Evolutionary conservation across 164 flowering plant species (phyloP), one percentile per base, ranked within the genome.

Genomic region (Magnolia kwangsiensis): DNA sequence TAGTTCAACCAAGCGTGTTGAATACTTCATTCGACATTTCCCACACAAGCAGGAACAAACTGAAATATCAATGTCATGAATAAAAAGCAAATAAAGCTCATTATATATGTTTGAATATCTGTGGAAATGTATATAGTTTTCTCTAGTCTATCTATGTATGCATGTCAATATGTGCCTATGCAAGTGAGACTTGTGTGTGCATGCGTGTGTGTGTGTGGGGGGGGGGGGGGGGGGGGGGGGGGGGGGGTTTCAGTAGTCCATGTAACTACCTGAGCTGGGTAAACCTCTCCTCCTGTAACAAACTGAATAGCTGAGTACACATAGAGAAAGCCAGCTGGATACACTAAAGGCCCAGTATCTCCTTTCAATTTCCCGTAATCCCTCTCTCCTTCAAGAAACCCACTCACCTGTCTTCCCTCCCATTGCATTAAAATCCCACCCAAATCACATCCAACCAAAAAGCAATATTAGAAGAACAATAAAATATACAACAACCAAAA

Each of bases 311-410:
- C 92, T 74, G 99, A 89, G 80, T 95, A 92, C 49, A 93, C 79
- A 82, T 95, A 95, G 27, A 95, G 90, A 85, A 93, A 94, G 0
- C 99, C 99, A 80, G 99, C 97, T 51, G 99, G 98, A 81, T 96
- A 96, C 1, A 96, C 99, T 72, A 92, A 81, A 79, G 98, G 99
- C 21, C 99, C 99, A 0, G 99, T 96, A 78, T 92, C 98, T 19
- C 99, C 98, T 84, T 89, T 83, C 89, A 96, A 79, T 69, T 91
- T 91, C 61, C 74, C 64, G 79, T 96, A 94, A 83, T 96, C 92
- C 71, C 98, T 92, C 78, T 96, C 98, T 71, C 99, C 99, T 83
- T 79, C 89, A 67, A 93, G 88, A 88, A 92, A 95, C 80, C 98
- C 98, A 86, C 71, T 87, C 18, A 95, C 97, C 97, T 95, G 82